Percentiles rank a stretch among this genome's conserved stretches.
Evolutionary conservation across 139 green algal species (phyloP).

Genomic region (Gonium pectorale): DNA sequence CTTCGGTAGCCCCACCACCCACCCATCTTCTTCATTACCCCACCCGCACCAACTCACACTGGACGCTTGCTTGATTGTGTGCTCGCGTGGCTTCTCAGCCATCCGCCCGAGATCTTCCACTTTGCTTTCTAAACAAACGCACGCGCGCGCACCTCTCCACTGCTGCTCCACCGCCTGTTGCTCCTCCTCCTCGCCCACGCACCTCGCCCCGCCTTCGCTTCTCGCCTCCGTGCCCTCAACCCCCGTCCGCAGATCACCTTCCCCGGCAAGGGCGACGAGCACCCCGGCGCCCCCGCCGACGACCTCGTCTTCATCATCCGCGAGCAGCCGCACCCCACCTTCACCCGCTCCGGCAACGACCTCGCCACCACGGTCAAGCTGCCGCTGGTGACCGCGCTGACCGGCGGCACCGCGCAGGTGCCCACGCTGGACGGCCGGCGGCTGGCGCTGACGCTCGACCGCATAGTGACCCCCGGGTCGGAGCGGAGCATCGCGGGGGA

Average conservation of each 20-base stretch:
- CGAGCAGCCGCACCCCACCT: slow-evolving; percentile 52
- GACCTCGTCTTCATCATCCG: slow-evolving; percentile 65
- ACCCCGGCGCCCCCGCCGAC: slow-evolving; percentile 51
- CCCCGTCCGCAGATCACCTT: slow-evolving; percentile 41
- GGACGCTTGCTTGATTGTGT: no score
- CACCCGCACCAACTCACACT: no score
- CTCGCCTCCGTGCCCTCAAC: background rate
- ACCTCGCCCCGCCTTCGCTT: background rate
- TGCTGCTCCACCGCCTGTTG: no score
- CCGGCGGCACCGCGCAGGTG: slow-evolving; percentile 37
- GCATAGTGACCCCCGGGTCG: slow-evolving; percentile 23
- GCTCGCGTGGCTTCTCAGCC: no score
- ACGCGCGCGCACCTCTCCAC: background rate
- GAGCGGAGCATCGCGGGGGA: slow-evolving; percentile 23
- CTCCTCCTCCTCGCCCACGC: slow-evolving; percentile 31
- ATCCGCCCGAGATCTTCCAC: no score
- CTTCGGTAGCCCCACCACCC: no score
- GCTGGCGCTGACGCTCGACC: slow-evolving; percentile 18
- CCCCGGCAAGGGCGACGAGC: slow-evolving; percentile 64
- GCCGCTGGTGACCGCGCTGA: slow-evolving; percentile 51
- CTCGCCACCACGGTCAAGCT: background rate
- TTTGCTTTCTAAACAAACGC: background rate
- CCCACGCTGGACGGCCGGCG: slow-evolving; percentile 47
- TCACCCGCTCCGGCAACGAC: slow-evolving; percentile 44
- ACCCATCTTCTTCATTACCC: no score